A percentile compares a stretch with the other conserved stretches of the same genome.
Conservation (phyloP, 305 asterid genomes). For the Fraxinus latifolia region DNA sequence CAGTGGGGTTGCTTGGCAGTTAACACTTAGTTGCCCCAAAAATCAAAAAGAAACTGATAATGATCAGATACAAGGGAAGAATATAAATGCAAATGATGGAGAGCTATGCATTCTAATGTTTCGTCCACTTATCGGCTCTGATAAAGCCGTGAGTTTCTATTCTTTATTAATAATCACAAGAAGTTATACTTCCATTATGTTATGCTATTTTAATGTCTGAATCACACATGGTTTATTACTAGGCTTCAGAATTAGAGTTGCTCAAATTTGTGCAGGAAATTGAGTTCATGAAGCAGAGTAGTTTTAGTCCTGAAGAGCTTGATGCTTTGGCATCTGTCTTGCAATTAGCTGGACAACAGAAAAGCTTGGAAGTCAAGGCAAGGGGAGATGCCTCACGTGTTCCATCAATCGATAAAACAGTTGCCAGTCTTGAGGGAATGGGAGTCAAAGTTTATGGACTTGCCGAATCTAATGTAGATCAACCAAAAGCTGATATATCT, state of each 20-base stretch:
- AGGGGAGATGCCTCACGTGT: conserved; percentile 39
- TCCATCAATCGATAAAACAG: conserved; percentile 53
- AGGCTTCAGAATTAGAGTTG: conserved; percentile 20
- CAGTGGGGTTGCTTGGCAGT: conserved; percentile 97
- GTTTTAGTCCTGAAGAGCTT: conserved; percentile 79
- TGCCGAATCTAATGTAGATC: conserved; percentile 39
- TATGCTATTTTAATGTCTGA: background rate
- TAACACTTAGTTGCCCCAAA: conserved; percentile 63
- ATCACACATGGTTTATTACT: background rate
- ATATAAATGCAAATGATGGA: conserved; percentile 38
- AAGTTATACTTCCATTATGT: conserved; percentile 16
- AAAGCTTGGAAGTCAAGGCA: conserved; percentile 37
- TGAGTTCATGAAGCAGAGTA: conserved; percentile 86
- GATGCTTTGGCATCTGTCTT: conserved; percentile 73
- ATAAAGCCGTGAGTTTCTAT: conserved; percentile 67
- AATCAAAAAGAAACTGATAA: conserved; percentile 34
- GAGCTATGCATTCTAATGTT: conserved; percentile 74
- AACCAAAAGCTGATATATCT: conserved; percentile 49
- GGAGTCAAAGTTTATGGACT: conserved; percentile 85
- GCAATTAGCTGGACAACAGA: conserved; percentile 64
- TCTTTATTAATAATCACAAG: conserved; percentile 16
- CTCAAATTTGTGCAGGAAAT: conserved; percentile 59
- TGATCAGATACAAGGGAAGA: conserved; percentile 39
- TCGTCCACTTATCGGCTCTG: conserved; percentile 79
- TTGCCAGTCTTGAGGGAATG: conserved; percentile 77